Evolutionary conservation across 257 asterid species (phyloP).

Genomic region (Lantana camara): DNA sequence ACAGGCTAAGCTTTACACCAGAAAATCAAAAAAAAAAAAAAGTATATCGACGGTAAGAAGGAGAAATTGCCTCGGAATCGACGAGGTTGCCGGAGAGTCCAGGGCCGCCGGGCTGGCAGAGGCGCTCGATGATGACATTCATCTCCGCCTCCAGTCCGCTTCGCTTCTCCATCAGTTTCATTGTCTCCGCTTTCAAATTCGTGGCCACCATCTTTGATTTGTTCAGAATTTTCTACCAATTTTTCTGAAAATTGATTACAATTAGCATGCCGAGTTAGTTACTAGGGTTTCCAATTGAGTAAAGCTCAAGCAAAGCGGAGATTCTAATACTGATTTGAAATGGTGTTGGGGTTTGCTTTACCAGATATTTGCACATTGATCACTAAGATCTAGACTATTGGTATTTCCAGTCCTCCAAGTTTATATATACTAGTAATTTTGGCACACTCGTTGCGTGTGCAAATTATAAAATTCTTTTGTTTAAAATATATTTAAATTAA

Average conservation of each 20-base stretch:
- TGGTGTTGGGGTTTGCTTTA: background rate
- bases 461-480: too few relatives aligned
- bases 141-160: slow-evolving; percentile 69
- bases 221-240: slow-evolving; percentile 10
- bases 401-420: background rate
- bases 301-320: background rate
- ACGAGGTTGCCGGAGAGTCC: slow-evolving; percentile 82
- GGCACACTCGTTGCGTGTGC: too few relatives aligned
- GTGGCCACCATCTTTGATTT: slow-evolving; percentile 70
- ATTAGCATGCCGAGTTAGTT: background rate
- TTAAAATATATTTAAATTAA: too few relatives aligned
- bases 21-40: background rate
- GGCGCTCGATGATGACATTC: slow-evolving; percentile 75
- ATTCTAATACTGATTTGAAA: background rate
- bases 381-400: background rate
- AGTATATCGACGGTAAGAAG: background rate
- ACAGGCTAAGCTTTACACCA: background rate
- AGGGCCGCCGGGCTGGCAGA: slow-evolving; percentile 83
- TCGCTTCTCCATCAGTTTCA: slow-evolving; percentile 81
- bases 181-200: slow-evolving; percentile 80
- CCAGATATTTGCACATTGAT: background rate
- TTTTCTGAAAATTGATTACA: background rate
- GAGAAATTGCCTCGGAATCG: slow-evolving; percentile 64
- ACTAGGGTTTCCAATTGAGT: slow-evolving; percentile 37
- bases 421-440: background rate